Evolutionary conservation across 2,329 filamentous ascomycete species (phyloP).

Genomic region (Emergomyces africanus): DNA sequence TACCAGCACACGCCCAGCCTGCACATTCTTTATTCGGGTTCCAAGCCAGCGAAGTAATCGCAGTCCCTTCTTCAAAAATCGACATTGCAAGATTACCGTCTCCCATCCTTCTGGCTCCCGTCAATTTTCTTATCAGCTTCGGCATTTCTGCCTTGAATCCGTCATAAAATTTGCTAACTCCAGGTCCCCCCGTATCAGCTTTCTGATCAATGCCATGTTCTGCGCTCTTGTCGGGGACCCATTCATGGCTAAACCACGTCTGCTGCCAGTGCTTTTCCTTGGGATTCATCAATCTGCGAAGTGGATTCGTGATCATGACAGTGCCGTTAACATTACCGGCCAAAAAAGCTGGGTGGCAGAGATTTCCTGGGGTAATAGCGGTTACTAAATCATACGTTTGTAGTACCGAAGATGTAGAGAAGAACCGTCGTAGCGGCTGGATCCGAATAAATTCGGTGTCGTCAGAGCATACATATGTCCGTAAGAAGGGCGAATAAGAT

Average conservation of each 20-base stretch:
- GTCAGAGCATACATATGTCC: slow-evolving; percentile 42
- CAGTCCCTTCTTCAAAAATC: slow-evolving; percentile 50
- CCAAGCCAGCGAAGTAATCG: slow-evolving; percentile 52
- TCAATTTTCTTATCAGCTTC: slow-evolving; percentile 19
- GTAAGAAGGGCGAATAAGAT: slow-evolving; percentile 43
- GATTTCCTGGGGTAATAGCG: slow-evolving; percentile 22
- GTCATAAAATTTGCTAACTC: slow-evolving; percentile 32
- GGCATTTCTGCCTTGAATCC: slow-evolving; percentile 30
- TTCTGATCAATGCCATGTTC: slow-evolving; percentile 3
- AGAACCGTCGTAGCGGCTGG: slow-evolving; percentile 40
- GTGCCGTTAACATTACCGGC: slow-evolving; percentile 41
- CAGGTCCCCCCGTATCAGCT: slow-evolving; percentile 13
- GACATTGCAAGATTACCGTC: slow-evolving; percentile 25
- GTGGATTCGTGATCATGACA: slow-evolving; percentile 39
- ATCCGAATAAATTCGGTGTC: slow-evolving; percentile 41
- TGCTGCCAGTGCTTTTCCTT: slow-evolving; percentile 42
- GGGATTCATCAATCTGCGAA: slow-evolving; percentile 37
- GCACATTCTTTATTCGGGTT: slow-evolving; percentile 55
- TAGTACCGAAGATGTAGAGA: slow-evolving; percentile 36
- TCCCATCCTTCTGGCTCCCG: slow-evolving; percentile 20
- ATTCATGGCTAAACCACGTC: slow-evolving; percentile 47
- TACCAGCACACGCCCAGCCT: slow-evolving; percentile 53
- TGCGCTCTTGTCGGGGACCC: slow-evolving; percentile 24
- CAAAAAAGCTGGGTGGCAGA: slow-evolving; percentile 41
- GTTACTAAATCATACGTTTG: slow-evolving; percentile 29